Percentiles rank a stretch among this genome's conserved stretches.
These are phyloP conservation scores for Elsinoe perseae DNA, from an alignment of 2,329 filamentous ascomycete species.

Conservation along the genomic window DNA sequence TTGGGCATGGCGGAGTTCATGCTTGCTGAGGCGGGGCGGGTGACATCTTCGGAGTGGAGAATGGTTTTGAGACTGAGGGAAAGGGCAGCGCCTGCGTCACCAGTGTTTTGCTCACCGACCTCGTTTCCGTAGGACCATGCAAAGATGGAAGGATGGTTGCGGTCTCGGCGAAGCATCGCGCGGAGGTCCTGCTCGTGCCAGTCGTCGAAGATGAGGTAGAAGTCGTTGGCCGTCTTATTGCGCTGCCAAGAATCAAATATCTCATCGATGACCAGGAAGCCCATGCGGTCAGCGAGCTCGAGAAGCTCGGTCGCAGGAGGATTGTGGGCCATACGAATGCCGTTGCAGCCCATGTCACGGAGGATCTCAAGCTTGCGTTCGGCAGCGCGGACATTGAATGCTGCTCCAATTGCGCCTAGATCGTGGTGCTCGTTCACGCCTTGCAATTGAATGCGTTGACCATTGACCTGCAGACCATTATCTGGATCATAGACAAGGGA, in stretches of 20 bases:
- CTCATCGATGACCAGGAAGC: slow-evolving; percentile 47
- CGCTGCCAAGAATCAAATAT: slow-evolving; percentile 47
- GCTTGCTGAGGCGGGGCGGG: slow-evolving; percentile 38
- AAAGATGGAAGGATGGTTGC: slow-evolving; percentile 48
- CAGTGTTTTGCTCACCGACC: slow-evolving; percentile 41
- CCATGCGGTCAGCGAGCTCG: slow-evolving; percentile 43
- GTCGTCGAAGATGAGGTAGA: slow-evolving; percentile 45
- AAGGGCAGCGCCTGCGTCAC: slow-evolving; percentile 28
- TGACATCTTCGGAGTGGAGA: slow-evolving; percentile 41
- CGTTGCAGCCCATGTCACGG: slow-evolving; percentile 44
- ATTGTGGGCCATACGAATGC: slow-evolving; percentile 47
- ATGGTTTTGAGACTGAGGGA: slow-evolving; percentile 37
- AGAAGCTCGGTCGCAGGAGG: slow-evolving; percentile 46
- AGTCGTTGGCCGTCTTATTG: slow-evolving; percentile 44
- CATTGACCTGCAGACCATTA: slow-evolving; percentile 43
- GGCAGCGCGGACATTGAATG: slow-evolving; percentile 44
- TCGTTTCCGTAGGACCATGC: slow-evolving; percentile 51
- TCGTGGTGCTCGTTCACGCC: slow-evolving; percentile 48
- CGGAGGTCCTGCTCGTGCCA: slow-evolving; percentile 50
- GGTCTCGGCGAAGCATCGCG: slow-evolving; percentile 45
- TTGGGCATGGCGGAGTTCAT: slow-evolving; percentile 42
- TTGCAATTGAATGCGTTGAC: slow-evolving; percentile 37
- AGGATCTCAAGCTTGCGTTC: slow-evolving; percentile 45
- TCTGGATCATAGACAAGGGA: slow-evolving; percentile 35
- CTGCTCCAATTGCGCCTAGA: slow-evolving; percentile 43